Base-by-base conservation (phyloP, 2,329 filamentous ascomycete genomes). In the Aspergillus sergii region DNA sequence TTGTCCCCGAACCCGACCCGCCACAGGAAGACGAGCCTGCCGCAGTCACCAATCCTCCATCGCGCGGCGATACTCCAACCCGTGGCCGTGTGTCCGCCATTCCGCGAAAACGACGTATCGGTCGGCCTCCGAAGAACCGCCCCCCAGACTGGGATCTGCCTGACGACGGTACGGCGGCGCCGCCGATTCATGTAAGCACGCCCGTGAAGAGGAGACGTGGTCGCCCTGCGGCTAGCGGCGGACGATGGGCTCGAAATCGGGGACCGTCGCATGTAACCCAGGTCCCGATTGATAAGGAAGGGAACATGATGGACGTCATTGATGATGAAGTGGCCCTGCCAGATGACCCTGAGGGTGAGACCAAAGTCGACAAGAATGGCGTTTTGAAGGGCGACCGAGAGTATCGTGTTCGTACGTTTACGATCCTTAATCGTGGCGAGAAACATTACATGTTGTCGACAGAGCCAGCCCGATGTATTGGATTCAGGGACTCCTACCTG, bases 361-460 rank as follows among this genome's bases (percentile, higher is more conserved):
- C 88, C 67, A 99, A 98, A 81, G 94, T 99, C 10, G 92, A 97
- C 80, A 94, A 94, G 81, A 79, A 91, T 71, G 95, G 95, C 34
- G 88, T 92, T 72, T 85, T 99, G 3, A 85, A 89, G 66, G 95
- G 88, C 32, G 94, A 90, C 5, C 88, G 95, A 70, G 93, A 98
- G 73, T 99, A 99, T 78, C 90, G 95, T 32, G 97, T 96, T 74
- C 91, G 95, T 64, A 97, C 94, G 1, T 99, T 99, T 78, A 97
- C 91, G 9, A 91, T 99, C 67, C 85, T 88, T 21, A 93, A 92
- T 60, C 88, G 94, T 68, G 93, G 91, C 43, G 87, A 94, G 57
- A 85, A 94, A 61, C 88, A 96, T 12, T 99, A 99, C 86, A 99
- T 99, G 95, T 82, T 99, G 79, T 98, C 95, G 3, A 99, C 95